These are phyloP conservation scores for Flaveria brownii DNA, from an alignment of 129 eudicot genomes.

Conservation along the genomic window DNA sequence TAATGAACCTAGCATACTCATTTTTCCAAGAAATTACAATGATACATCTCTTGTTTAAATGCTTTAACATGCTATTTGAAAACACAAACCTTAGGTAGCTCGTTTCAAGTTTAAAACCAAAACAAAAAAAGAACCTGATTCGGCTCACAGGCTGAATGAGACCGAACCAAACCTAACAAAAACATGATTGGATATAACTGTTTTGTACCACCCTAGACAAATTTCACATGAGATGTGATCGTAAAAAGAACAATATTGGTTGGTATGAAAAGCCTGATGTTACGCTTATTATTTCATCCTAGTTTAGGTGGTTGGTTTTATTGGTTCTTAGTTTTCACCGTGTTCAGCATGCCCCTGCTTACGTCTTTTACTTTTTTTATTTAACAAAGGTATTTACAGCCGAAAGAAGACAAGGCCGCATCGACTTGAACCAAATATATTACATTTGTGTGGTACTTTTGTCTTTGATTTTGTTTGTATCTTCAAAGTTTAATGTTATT, in stretches of 20 bases:
- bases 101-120: not conserved
- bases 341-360: not conserved
- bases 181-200: not conserved
- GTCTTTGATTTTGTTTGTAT: conserved; percentile 11
- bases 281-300: not conserved
- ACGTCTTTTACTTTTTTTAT: not conserved
- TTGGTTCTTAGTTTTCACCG: not conserved
- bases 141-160: too few species aligned
- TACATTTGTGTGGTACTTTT: conserved; percentile 31
- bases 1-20: not conserved
- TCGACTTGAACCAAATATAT: conserved; percentile 28
- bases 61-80: not conserved
- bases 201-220: too few species aligned
- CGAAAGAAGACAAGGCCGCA: conserved; percentile 46
- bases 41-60: not conserved
- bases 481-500: conserved; percentile 17
- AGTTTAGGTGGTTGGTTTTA: not conserved
- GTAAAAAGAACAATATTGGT: too few species aligned
- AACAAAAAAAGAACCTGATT: not conserved
- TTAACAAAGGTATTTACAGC: conserved; percentile 46
- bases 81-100: not conserved
- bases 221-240: too few species aligned
- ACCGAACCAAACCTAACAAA: not conserved
- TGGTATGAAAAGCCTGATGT: too few species aligned
- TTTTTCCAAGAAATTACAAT: not conserved